Evolutionary conservation across 176 grass and related monocot species (phyloP), one percentile per base, ranked within the genome.

Genomic region (Oryza meridionalis): DNA sequence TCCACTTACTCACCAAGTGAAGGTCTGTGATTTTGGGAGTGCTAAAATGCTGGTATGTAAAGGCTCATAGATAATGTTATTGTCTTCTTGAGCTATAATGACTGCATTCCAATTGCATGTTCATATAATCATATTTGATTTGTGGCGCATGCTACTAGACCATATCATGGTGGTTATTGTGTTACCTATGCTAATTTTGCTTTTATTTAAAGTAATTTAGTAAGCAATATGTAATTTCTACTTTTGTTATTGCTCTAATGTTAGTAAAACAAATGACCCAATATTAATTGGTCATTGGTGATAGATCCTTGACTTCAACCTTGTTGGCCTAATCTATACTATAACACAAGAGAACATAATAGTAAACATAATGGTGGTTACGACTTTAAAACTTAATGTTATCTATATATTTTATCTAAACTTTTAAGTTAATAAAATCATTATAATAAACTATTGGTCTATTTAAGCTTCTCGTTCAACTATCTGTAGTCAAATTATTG

Each of bases 1-100:
- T 69, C 94, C 91, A 35, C 91, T 96, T 50, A 89, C 94, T 61
- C 94, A 96, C 69, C 88, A 96, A 93, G 88, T 96, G 65, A 96
- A 96, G 94, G 80, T 96, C 46, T 96, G 91, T 61, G 91, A 96
- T 82, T 93, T 96, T 40, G 94, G 94, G 46, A 96, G 91, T 77
- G 94, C 94, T 11, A 96, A 96, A 91, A 67, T 82, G 27, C 71
- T 96, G 88, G 91, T 93, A 91, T 55, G 86, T 75, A 24, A 67
- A 87, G 79, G 72, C 62, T 73, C 16, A 14, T 31, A 16, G 7
- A 21, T 15, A 46, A 78, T 21, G n/a, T 24, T 50, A 16, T 49
- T 62, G 8, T 37, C 2, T 33, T 71, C 43, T 33, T 9, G 9
- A 11, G 40, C 3, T 75, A 21, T 29, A 73, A 7, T 13, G 26